Evolutionary conservation across 192 early-diverging fungal species (phyloP), one percentile per base, ranked within the genome.

Genomic region (Coemansia sp.): DNA sequence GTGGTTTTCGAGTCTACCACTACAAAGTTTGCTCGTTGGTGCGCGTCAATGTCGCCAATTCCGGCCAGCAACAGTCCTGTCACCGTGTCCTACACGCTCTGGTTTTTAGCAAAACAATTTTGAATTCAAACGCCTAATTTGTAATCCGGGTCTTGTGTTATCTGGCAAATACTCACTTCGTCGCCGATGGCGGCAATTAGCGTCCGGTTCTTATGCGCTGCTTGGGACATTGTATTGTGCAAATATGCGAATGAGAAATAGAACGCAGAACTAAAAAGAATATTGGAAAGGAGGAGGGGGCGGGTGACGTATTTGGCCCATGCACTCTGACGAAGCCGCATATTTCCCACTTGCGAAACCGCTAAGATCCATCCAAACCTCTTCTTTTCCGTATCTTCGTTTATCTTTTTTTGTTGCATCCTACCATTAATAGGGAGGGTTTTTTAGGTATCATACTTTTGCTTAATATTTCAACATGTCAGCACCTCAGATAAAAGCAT

Each of bases 51-150:
- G 73, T 98, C 92, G 46, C 97, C 97, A 34, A 97, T 90, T 40
- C 97, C 97, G 36, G 96, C 94, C 34, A 99, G 85, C n/a, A 99
- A 82, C 60, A 99, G 86, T 44, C 97, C 97, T 5, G 97, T 99
- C 36, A 99, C 90, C 8, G 91, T 88, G 76, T 93, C 91, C 85
- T 93, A 81, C n/a, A 61, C 20, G 17, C 50, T 7, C 5, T 34
- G 6, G 31, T 34, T 34, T 31, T 34, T 34, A 34, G 31, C 31
- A 34, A 34, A 6, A 34, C 31, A 34, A 34, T 34, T 7, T 34
- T 34, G 31, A 34, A 50, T 50, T 50, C 48, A 23, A 17, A 23
- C 12, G 0, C 26, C 21, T 21, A 21, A 28, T 6, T 34, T 34
- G 31, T 34, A 34, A 34, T 34, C 31, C 31, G 8, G 31, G 0